Base-by-base conservation (phyloP, 1,284 basidiomycete species). In the Tilletia caries region DNA sequence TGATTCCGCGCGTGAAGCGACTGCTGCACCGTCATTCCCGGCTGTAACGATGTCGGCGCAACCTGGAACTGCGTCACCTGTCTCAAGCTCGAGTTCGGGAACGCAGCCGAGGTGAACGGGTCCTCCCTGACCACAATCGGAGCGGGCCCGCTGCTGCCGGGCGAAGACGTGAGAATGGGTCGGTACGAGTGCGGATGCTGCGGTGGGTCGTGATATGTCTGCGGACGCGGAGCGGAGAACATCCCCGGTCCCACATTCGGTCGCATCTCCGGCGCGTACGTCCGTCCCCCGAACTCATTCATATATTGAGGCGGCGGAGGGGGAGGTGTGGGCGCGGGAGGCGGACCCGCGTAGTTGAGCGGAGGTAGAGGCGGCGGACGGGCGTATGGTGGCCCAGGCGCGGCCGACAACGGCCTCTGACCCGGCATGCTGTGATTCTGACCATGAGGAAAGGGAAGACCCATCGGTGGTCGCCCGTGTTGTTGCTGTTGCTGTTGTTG, bases 1-100 rank as follows among this genome's bases (percentile, higher is more conserved):
- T 44, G 32, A 37, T 44, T 52, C 27, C 34, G 46, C 1, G 71
- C 67, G 54, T 73, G 65, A 64, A 81, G 58, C 37, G 76, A 70
- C 67, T 80, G 74, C 65, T 80, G 79, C 20, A 80, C 76, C 15
- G 79, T 80, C 78, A 79, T 81, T 29, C 79, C 79, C 0, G 79
- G 79, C 66, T 75, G 74, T 52, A 78, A 66, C 70, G 13, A 71
- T 67, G 58, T 71, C 25, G 58, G 41, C 27, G 70, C 33, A 25
- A 67, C 68, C 70, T 80, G 79, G 44, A 80, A 79, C 48, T 80
- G 76, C 23, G 78, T 74, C 2, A 80, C 79, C 54, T 79, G 76
- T 6, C 79, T 71, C 4, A 76, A 74, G 67, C 78, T 80, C 43
- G 79, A 79, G 23, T 75, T 75, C 1, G 79, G 79, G 64, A 79